These are phyloP conservation scores for Colletotrichum horii DNA, from an alignment of 2,329 filamentous ascomycete genomes.

Conservation along the genomic window DNA sequence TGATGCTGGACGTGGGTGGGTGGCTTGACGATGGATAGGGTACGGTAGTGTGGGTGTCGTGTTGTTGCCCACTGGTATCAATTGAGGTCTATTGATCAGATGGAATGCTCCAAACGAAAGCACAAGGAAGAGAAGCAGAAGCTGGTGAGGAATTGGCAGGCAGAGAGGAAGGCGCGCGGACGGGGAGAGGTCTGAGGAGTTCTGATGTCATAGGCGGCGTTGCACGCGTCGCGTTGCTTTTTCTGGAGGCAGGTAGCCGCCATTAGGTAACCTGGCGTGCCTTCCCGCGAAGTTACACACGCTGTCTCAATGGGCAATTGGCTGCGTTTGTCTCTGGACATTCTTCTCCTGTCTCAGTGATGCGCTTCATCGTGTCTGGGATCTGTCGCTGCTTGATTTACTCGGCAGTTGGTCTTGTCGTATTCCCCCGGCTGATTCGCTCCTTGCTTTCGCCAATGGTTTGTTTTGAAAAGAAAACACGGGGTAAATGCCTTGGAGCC, in stretches of 20 bases:
- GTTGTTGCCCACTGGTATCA: neutral
- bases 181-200: neutral
- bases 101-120: neutral
- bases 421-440: neutral
- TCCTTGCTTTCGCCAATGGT: neutral
- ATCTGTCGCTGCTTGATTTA: neutral
- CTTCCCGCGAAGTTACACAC: neutral
- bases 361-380: neutral
- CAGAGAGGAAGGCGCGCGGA: neutral
- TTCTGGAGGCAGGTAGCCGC: conserved; percentile 10
- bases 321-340: neutral
- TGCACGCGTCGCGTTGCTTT: conserved; percentile 21
- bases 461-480: neutral
- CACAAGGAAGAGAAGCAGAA: neutral
- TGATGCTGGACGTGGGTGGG: neutral
- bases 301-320: neutral
- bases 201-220: conserved; percentile 18
- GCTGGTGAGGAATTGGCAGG: neutral
- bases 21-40: neutral
- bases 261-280: conserved; percentile 11
- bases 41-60: neutral
- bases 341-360: neutral
- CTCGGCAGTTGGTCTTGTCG: neutral
- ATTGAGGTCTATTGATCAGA: neutral
- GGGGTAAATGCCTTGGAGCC: fast-evolving